Percentiles rank a stretch among this genome's conserved stretches.
Evolutionary conservation across 768 basidiomycete genomes (phyloP).

Genomic region (Rhizopogon roseolus): DNA sequence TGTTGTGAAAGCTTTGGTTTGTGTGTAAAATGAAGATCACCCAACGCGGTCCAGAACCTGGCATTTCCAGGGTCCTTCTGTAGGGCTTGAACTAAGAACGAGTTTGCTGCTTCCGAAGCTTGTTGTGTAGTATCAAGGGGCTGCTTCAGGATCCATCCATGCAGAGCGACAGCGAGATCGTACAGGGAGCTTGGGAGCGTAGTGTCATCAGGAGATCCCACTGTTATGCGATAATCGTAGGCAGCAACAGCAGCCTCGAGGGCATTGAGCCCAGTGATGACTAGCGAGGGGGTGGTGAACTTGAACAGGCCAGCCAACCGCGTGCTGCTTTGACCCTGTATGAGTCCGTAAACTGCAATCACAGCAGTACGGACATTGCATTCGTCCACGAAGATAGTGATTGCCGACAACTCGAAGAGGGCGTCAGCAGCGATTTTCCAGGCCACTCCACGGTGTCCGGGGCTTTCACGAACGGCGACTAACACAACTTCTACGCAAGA

Average conservation of each 20-base stretch:
- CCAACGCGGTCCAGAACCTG: slow-evolving; percentile 80
- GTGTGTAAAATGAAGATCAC: slow-evolving; percentile 59
- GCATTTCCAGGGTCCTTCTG: slow-evolving; percentile 68
- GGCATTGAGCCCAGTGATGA: slow-evolving; percentile 30
- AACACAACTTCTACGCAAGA: slow-evolving; percentile 51
- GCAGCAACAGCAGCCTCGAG: slow-evolving; percentile 52
- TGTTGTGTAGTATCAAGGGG: slow-evolving; percentile 12
- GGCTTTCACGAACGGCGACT: slow-evolving; percentile 40
- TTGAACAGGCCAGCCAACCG: slow-evolving; percentile 39
- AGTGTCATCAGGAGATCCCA: slow-evolving; percentile 48
- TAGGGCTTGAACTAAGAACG: slow-evolving; percentile 66
- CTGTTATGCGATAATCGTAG: slow-evolving; percentile 56
- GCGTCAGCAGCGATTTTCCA: slow-evolving; percentile 89
- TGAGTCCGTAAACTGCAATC: slow-evolving; percentile 29
- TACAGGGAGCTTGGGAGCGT: slow-evolving; percentile 59
- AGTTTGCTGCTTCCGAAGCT: slow-evolving; percentile 38
- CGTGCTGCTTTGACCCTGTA: slow-evolving; percentile 36
- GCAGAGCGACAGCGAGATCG: slow-evolving; percentile 66
- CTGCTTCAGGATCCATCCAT: slow-evolving; percentile 38
- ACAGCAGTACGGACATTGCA: slow-evolving; percentile 30
- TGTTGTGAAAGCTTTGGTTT: slow-evolving; percentile 82
- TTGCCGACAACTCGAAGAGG: slow-evolving; percentile 57
- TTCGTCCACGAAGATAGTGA: slow-evolving; percentile 45
- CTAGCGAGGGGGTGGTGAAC: slow-evolving; percentile 20
- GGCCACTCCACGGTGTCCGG: slow-evolving; percentile 63